Percentiles rank a stretch among this genome's conserved stretches.
These are phyloP conservation scores for Monosporascus sp. DNA, from an alignment of 2,329 filamentous ascomycete species.

Conservation along the genomic window DNA sequence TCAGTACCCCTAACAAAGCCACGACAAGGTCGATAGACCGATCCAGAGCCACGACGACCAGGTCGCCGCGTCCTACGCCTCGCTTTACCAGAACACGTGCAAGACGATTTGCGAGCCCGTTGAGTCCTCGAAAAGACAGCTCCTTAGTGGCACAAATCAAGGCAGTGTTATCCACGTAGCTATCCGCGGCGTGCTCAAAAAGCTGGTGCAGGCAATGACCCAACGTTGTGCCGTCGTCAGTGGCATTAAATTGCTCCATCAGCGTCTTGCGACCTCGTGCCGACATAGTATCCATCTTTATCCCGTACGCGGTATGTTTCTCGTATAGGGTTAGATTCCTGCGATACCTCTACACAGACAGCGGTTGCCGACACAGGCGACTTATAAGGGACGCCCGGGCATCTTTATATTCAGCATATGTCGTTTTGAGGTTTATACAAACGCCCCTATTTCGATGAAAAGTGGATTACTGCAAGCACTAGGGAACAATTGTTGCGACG, in stretches of 20 bases:
- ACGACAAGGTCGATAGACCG: constrained; percentile 19
- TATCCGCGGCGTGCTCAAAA: constrained; percentile 8
- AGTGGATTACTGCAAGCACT: no score
- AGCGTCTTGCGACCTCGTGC: no score
- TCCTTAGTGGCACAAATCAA: constrained; percentile 10
- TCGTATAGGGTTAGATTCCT: no score
- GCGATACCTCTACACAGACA: no score
- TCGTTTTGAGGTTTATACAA: no score
- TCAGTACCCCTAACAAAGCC: constrained; percentile 20
- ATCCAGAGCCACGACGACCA: constrained; percentile 21
- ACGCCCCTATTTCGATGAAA: no score
- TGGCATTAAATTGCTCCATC: constrained; percentile 1
- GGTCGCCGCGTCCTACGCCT: constrained; percentile 15
- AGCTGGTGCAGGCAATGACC: constrained; percentile 11
- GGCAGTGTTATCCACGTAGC: constrained; percentile 12
- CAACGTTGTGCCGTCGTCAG: constrained; percentile 4
- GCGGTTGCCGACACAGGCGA: no score
- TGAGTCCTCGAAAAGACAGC: constrained; percentile 16
- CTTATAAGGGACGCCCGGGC: no score
- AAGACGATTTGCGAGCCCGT: constrained; percentile 15
- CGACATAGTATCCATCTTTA: no score
- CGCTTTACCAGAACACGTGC: constrained; percentile 12
- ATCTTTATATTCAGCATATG: no score
- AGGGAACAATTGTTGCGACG: no score
- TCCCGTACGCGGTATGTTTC: no score